phyloP scores from a whole-genome alignment of 2,329 filamentous ascomycete genomes.

The Pseudovirgaria hyperparasitica region DNA sequence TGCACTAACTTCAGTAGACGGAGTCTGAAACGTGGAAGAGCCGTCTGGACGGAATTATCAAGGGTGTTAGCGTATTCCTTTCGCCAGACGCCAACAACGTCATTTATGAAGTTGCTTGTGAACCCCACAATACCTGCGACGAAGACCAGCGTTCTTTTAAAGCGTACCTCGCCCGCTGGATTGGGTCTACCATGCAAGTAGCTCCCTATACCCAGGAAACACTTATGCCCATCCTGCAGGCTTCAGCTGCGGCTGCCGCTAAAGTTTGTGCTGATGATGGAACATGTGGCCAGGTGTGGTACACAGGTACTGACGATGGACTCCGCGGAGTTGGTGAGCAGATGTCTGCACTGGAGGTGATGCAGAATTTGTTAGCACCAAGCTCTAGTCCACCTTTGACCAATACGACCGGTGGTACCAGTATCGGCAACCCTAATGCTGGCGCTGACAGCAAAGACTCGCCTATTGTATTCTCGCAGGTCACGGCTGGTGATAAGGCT shows the following conservation, averaged over 20 bases:
- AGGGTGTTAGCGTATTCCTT: conserved; percentile 30
- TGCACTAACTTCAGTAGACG: conserved; percentile 12
- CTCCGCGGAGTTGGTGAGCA: conserved; percentile 42
- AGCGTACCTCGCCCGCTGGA: conserved; percentile 30
- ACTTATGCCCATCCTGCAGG: conserved; percentile 39
- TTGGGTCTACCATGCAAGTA: conserved; percentile 27
- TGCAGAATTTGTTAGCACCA: conserved; percentile 32
- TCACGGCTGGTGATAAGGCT: conserved; percentile 50
- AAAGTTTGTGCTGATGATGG: conserved; percentile 36
- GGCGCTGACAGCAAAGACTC: conserved; percentile 19
- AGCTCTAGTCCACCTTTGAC: conserved; percentile 26
- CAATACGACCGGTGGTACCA: conserved; percentile 39
- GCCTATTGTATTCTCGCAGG: conserved; percentile 17
- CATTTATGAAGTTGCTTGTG: conserved; percentile 37
- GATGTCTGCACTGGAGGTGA: conserved; percentile 44
- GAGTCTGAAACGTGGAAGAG: conserved; percentile 19
- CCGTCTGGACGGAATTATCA: conserved; percentile 20
- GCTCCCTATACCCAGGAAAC: conserved; percentile 22
- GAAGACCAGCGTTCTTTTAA: conserved; percentile 35
- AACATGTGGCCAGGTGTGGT: conserved; percentile 35
- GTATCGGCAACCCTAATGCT: conserved; percentile 31
- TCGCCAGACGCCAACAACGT: conserved; percentile 19
- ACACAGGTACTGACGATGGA: conserved; percentile 31
- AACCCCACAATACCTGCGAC: conserved; percentile 32
- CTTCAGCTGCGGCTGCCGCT: conserved; percentile 44